Percentiles rank a stretch among this genome's conserved stretches.
Conservation (phyloP, 495 filamentous ascomycete species). For the Acidomyces sp. region DNA sequence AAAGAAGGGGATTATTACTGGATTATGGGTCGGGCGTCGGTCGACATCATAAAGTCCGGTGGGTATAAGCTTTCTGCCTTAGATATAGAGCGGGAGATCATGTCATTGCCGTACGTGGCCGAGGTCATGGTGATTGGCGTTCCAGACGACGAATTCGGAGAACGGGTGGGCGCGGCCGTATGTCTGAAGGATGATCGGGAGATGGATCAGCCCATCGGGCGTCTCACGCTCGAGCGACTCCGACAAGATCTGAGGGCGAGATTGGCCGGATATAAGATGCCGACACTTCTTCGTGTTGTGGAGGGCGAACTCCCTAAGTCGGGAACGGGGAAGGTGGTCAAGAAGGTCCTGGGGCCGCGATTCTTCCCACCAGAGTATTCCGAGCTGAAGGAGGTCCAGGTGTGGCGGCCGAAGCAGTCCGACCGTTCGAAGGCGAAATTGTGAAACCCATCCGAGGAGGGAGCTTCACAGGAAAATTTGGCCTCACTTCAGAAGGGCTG, state of each 20-base stretch:
- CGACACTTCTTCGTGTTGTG: slow-evolving; percentile 34
- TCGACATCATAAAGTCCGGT: slow-evolving; percentile 36
- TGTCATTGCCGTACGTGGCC: slow-evolving; percentile 28
- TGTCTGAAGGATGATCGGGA: slow-evolving; percentile 24
- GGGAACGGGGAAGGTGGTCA: slow-evolving; percentile 38
- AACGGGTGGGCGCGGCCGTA: slow-evolving; percentile 38
- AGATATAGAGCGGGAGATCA: slow-evolving; percentile 35
- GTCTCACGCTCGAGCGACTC: slow-evolving; percentile 29
- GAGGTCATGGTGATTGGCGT: slow-evolving; percentile 38
- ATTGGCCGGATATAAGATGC: slow-evolving; percentile 37
- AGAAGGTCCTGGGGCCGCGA: slow-evolving; percentile 36
- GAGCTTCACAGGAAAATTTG: neutral
- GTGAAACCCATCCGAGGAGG: neutral
- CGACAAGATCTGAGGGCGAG: slow-evolving; percentile 30
- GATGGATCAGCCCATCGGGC: slow-evolving; percentile 10
- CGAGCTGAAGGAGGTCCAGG: slow-evolving; percentile 29
- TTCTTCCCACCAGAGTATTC: slow-evolving; percentile 33
- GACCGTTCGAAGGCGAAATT: slow-evolving; percentile 8
- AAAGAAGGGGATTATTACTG: slow-evolving; percentile 35
- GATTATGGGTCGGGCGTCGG: slow-evolving; percentile 36
- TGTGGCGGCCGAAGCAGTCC: slow-evolving; percentile 22
- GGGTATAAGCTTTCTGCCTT: slow-evolving; percentile 37
- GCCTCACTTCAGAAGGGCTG: neutral
- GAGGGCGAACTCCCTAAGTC: slow-evolving; percentile 37
- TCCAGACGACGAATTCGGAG: slow-evolving; percentile 35